Conservation (phyloP, 345 rosid species). For the Populus davidiana region DNA sequence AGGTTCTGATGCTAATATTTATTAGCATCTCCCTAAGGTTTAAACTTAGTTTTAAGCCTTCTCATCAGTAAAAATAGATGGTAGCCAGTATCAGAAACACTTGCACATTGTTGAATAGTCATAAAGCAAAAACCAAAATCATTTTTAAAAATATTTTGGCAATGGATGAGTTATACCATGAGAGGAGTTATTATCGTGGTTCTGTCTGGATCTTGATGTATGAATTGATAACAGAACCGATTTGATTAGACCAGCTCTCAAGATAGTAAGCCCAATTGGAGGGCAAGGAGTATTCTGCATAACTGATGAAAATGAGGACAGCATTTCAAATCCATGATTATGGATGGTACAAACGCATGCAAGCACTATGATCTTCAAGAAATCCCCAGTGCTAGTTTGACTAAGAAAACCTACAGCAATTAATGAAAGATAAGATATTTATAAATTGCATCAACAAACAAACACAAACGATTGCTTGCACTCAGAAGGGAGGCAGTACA, state of each 20-base stretch:
- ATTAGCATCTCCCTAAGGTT: too few relatives aligned
- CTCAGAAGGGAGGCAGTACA: background rate
- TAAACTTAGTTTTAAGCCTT: background rate
- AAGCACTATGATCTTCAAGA: constrained; percentile 36
- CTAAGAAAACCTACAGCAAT: constrained; percentile 35
- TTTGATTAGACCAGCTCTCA: constrained; percentile 45
- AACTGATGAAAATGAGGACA: constrained; percentile 42
- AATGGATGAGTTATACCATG: constrained; percentile 30
- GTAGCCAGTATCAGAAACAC: background rate
- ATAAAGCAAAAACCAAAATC: background rate
- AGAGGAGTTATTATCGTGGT: constrained; percentile 28
- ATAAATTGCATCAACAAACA: background rate
- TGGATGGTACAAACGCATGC: constrained; percentile 42
- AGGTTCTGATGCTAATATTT: background rate
- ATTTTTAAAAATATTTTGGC: background rate
- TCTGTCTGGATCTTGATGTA: constrained; percentile 27
- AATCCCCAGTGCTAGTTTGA: constrained; percentile 31
- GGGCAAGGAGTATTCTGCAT: constrained; percentile 43
- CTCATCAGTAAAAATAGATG: background rate
- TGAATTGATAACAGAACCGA: constrained; percentile 42
- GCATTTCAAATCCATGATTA: constrained; percentile 41
- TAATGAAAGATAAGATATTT: background rate
- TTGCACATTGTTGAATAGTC: background rate
- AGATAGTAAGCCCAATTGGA: constrained; percentile 42
- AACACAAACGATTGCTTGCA: background rate